Evolutionary conservation across 23 red algal species (phyloP).

Genomic region (Gracilaria gracilis): DNA sequence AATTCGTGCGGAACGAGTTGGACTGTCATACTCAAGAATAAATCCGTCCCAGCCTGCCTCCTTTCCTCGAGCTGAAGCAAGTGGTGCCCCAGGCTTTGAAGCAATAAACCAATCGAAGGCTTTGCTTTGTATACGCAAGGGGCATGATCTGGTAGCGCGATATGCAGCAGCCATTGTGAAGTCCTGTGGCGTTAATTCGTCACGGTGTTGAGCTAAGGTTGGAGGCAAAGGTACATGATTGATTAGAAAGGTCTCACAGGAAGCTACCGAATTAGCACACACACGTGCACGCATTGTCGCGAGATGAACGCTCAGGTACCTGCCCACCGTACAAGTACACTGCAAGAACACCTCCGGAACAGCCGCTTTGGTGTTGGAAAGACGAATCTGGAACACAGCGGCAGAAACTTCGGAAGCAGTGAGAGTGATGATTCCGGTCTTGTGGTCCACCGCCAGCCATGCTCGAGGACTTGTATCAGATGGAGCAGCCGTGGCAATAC

Average conservation of each 20-base stretch:
- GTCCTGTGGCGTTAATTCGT: constrained; percentile 14
- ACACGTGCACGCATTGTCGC: constrained; percentile 50
- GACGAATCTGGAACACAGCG: constrained; percentile 41
- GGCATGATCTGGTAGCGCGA: constrained; percentile 5
- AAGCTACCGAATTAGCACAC: background rate
- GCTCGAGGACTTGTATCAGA: constrained; percentile 42
- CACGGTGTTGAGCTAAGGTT: constrained; percentile 2
- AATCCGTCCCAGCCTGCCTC: constrained; percentile 67
- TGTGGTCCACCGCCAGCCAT: constrained; percentile 66
- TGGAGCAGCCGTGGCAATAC: constrained; percentile 57
- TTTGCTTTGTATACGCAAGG: constrained; percentile 59
- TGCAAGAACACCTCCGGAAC: constrained; percentile 9
- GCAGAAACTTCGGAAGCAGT: constrained; percentile 36
- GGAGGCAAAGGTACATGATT: constrained; percentile 57
- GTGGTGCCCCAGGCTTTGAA: constrained; percentile 23
- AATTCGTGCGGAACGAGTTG: constrained; percentile 44
- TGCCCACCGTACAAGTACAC: constrained; percentile 40
- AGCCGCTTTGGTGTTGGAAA: constrained; percentile 5
- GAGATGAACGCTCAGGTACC: constrained; percentile 42
- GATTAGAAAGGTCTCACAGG: constrained; percentile 53
- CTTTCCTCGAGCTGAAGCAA: constrained; percentile 18
- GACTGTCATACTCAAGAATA: constrained; percentile 58
- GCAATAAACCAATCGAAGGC: constrained; percentile 51
- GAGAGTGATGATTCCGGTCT: constrained; percentile 49
- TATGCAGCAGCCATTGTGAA: constrained; percentile 52